A percentile compares a stretch with the other conserved stretches of the same genome.
Conservation (phyloP, 495 filamentous ascomycete genomes). For the Penicillium steckii region DNA sequence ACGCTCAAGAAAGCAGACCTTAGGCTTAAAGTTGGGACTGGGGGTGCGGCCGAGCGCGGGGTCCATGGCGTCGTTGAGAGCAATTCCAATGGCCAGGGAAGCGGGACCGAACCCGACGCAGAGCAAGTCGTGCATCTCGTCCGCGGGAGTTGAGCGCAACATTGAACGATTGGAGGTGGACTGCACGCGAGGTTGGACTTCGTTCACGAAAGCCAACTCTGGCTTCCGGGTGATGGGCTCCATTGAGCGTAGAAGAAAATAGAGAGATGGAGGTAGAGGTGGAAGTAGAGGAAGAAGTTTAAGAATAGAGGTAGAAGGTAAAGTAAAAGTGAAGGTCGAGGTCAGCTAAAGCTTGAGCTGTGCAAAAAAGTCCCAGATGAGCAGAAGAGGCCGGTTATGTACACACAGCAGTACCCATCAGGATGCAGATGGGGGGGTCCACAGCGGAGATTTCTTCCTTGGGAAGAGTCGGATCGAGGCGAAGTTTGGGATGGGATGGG, state of each 20-base stretch:
- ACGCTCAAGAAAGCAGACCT: slow-evolving; percentile 81
- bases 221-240: slow-evolving; percentile 23
- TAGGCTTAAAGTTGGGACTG: slow-evolving; percentile 46
- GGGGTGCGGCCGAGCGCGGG: slow-evolving; percentile 30
- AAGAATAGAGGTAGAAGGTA: not conserved
- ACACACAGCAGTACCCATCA: not conserved
- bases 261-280: not conserved
- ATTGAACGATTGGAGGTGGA: slow-evolving; percentile 13
- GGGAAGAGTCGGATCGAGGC: slow-evolving; percentile 15
- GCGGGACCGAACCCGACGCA: slow-evolving; percentile 95
- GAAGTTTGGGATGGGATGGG: not conserved
- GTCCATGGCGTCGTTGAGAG: slow-evolving; percentile 70
- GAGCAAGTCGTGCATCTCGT: slow-evolving; percentile 73
- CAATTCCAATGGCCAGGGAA: slow-evolving; percentile 88
- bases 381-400: slow-evolving; percentile 15
- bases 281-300: not conserved
- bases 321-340: not conserved
- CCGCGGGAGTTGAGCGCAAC: slow-evolving; percentile 35
- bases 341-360: slow-evolving; percentile 4
- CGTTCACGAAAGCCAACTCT: slow-evolving; percentile 20
- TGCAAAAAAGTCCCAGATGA: not conserved
- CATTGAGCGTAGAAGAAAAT: slow-evolving; percentile 12
- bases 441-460: slow-evolving; percentile 14
- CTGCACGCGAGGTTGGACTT: slow-evolving; percentile 15
- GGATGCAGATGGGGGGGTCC: slow-evolving; percentile 8